Conservation (phyloP, 2,329 filamentous ascomycete species). For the Rosellinia necatrix region DNA sequence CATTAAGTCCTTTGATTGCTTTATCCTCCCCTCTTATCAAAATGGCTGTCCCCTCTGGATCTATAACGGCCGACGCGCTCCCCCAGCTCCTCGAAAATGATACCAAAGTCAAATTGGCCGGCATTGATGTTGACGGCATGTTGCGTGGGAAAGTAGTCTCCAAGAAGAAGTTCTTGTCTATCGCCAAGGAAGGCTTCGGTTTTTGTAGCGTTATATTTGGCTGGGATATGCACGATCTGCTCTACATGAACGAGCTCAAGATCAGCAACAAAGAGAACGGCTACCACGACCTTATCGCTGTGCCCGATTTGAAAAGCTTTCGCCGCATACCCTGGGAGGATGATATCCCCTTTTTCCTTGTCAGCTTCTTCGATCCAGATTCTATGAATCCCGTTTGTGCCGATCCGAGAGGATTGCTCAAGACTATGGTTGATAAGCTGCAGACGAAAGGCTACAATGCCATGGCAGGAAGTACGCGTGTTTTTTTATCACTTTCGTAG, state of each 20-base stretch:
- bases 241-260: conserved; percentile 74
- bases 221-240: conserved; percentile 87
- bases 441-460: conserved; percentile 67
- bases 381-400: conserved; percentile 66
- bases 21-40: not conserved
- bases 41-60: conserved; percentile 37
- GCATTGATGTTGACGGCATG: conserved; percentile 76
- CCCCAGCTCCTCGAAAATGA: conserved; percentile 67
- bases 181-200: conserved; percentile 75
- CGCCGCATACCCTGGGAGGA: conserved; percentile 80
- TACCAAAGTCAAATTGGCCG: conserved; percentile 75
- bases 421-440: conserved; percentile 63
- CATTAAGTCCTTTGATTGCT: not conserved
- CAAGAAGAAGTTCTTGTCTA: conserved; percentile 81
- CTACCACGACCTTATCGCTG: conserved; percentile 75
- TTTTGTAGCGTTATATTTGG: conserved; percentile 86
- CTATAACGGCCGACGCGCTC: conserved; percentile 62
- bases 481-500: not conserved
- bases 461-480: conserved; percentile 73
- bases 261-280: conserved; percentile 82
- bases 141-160: conserved; percentile 80
- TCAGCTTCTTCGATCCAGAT: conserved; percentile 75
- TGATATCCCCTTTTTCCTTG: conserved; percentile 74
- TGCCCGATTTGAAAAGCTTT: conserved; percentile 72
- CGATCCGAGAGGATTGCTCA: conserved; percentile 72